Conservation (phyloP, 768 basidiomycete genomes). For the Pleurotus citrinopileatus region DNA sequence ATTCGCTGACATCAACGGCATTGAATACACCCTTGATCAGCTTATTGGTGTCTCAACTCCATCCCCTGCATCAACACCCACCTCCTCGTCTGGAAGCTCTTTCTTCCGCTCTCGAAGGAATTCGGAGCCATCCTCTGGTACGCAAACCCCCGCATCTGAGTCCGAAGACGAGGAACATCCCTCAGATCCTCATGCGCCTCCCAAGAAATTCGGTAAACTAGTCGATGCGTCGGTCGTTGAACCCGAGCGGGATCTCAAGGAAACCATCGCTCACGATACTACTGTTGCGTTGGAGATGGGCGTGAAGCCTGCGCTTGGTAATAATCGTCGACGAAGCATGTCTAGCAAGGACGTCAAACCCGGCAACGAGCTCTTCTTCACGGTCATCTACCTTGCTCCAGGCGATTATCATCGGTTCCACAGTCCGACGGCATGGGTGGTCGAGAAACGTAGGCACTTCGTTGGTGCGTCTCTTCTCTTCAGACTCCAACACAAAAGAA, state of each 20-base stretch:
- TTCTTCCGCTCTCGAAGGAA: conserved; percentile 8
- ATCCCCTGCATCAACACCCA: conserved; percentile 23
- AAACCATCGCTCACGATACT: conserved; percentile 62
- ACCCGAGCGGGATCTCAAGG: conserved; percentile 47
- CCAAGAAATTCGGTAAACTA: conserved; percentile 60
- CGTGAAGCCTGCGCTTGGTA: conserved; percentile 36
- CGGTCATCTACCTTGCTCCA: conserved; percentile 96
- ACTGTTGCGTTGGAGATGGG: conserved; percentile 77
- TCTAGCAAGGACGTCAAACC: conserved; percentile 54
- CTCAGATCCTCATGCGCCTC: conserved; percentile 15
- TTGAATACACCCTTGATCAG: conserved; percentile 90
- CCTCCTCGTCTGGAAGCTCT: conserved; percentile 18
- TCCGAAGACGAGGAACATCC: conserved; percentile 14
- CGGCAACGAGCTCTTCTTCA: conserved; percentile 86
- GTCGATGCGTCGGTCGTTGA: conserved; percentile 75
- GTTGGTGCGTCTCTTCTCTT: conserved; percentile 53
- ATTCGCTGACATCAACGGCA: conserved; percentile 96
- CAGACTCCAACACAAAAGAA: neutral
- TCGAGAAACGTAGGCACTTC: conserved; percentile 93
- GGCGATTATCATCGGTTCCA: conserved; percentile 99
- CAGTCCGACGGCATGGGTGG: conserved; percentile 94
- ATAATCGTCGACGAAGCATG: conserved; percentile 31
- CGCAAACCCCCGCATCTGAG: conserved; percentile 16
- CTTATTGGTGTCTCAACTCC: conserved; percentile 59
- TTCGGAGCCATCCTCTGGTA: conserved; percentile 16